Evolutionary conservation across 768 basidiomycete species (phyloP), one percentile per base, ranked within the genome.

Genomic region (Pulveroboletus sp.): DNA sequence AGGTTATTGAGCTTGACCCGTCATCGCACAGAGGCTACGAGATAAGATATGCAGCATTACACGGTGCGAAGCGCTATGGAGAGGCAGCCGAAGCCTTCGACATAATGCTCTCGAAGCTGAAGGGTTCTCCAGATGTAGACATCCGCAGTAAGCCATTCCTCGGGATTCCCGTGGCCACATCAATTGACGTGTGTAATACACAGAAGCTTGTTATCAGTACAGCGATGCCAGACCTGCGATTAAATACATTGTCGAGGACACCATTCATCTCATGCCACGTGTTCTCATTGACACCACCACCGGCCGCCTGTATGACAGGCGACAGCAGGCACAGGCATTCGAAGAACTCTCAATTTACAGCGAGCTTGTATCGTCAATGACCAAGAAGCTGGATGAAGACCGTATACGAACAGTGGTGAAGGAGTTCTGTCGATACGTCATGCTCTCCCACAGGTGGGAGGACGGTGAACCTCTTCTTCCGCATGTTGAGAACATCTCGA

Each of bases 21-120:
- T 29, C 19, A 1, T 51, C 49, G 9, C 23, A 31, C 9, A 33
- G 20, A 41, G 42, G 52, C 14, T 51, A 54, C 3, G 41, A 51
- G 7, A 25, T 5, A 1, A 51, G 20, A 7, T 16, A 36, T 35
- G 25, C 16, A 1, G 49, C 32, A 3, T 31, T 45, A 23, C 36
- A 10, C 4, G 16, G 9, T 6, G 23, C 34, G 10, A 32, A 24
- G 2, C 19, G 12, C 2, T 29, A 39, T 9, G n/a, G 12, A 0
- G 39, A 34, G n/a, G 44, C 49, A 3, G 12, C 43, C 3, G 35
- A 46, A 0, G n/a, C 45, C 1, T 40, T 42, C 17, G 29, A 46
- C 14, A 35, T 14, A 0, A 51, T 51, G 52, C 21, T 46, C 12
- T 42, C 27, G 1, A 35, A 20, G 9, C 37, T 47, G 29, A 3